A percentile compares a stretch with the other conserved stretches of the same genome.
phyloP scores from a whole-genome alignment of 306 rosid species.

The Dicorynia guianensis region DNA sequence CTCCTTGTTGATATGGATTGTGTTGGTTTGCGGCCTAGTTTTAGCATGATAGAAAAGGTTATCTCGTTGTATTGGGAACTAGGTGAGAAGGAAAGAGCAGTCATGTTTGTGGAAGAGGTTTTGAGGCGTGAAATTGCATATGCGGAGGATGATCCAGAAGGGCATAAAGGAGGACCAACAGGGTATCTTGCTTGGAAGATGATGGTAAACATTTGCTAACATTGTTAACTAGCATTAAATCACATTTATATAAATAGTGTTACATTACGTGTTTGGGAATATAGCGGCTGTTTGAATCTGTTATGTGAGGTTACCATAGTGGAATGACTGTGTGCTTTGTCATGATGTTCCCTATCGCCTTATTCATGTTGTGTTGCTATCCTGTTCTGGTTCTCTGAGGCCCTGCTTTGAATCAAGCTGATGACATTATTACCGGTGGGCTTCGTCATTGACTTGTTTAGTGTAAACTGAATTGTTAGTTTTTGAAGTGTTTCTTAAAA shows the following conservation, averaged over 20 bases:
- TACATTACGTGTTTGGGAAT: slow-evolving; percentile 6
- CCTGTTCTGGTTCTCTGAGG: slow-evolving; percentile 15
- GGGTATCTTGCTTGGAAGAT: slow-evolving; percentile 99
- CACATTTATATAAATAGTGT: background rate
- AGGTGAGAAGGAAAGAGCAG: slow-evolving; percentile 78
- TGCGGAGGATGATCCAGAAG: slow-evolving; percentile 56
- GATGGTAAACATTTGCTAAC: slow-evolving; percentile 69
- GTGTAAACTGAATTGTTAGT: slow-evolving; percentile 16
- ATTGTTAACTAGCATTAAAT: background rate
- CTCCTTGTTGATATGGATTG: slow-evolving; percentile 96
- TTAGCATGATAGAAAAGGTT: slow-evolving; percentile 71
- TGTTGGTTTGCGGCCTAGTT: slow-evolving; percentile 67
- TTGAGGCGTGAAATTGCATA: slow-evolving; percentile 68
- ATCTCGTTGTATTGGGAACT: slow-evolving; percentile 86
- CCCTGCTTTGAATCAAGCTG: slow-evolving; percentile 27
- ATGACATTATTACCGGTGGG: slow-evolving; percentile 20
- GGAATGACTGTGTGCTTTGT: slow-evolving; percentile 11
- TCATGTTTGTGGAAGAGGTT: slow-evolving; percentile 78
- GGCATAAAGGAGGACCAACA: slow-evolving; percentile 88
- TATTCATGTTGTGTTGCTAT: background rate
- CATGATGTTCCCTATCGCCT: slow-evolving; percentile 2
- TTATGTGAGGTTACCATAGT: background rate
- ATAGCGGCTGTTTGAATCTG: slow-evolving; percentile 24
- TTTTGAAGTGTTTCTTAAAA: background rate
- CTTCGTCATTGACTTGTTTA: slow-evolving; percentile 7